Conservation (phyloP, 305 asterid genomes). For the Stenogyne calaminthoides region DNA sequence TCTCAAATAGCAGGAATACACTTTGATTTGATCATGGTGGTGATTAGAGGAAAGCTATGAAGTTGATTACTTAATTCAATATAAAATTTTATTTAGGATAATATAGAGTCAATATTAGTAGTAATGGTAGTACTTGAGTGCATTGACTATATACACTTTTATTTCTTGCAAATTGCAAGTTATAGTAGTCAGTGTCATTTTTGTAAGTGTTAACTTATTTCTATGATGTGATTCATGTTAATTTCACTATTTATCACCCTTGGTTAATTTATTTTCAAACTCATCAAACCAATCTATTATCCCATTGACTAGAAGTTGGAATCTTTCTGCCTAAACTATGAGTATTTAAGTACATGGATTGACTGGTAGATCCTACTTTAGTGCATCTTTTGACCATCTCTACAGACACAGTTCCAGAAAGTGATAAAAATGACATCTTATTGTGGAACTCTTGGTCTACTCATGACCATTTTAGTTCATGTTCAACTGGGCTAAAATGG, state of each 20-base stretch:
- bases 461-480: background rate
- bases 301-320: constrained; percentile 8
- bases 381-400: constrained; percentile 28
- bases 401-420: constrained; percentile 26
- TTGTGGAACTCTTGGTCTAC: background rate
- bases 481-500: background rate
- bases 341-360: constrained; percentile 9
- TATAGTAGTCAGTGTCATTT: background rate
- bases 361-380: constrained; percentile 18
- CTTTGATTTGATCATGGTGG: background rate
- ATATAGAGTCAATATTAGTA: background rate
- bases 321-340: background rate
- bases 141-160: background rate
- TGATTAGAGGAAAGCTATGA: background rate
- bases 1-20: background rate
- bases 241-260: background rate
- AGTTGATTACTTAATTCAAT: background rate
- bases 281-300: background rate
- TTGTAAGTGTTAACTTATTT: background rate
- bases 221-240: constrained; percentile 1
- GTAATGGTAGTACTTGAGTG: background rate
- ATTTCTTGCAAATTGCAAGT: background rate
- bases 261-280: background rate
- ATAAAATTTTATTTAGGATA: background rate
- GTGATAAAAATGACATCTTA: constrained; percentile 17